Evolutionary conservation across 352 stramenopile species (phyloP), one percentile per base, ranked within the genome.

Genomic region (Halophytophthora batemanensis): DNA sequence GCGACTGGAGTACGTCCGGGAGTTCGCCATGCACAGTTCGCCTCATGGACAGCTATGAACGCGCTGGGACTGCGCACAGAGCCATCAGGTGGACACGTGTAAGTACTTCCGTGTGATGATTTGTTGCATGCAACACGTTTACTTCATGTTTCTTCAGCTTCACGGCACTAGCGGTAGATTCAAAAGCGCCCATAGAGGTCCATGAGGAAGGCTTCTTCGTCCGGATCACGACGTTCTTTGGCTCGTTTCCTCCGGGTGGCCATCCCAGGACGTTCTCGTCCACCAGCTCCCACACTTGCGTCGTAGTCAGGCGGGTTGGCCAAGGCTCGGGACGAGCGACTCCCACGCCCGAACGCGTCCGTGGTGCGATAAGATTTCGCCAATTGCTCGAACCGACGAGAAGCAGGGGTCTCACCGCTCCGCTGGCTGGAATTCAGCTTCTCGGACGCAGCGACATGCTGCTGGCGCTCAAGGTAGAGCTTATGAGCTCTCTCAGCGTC

Each of bases 1-100:
- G 25, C 68, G 65, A 18, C 44, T 69, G 5, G 71, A 69, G 44
- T 78, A 61, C 52, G 38, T 85, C 37, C 60, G 52, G 1, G 59
- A 82, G 41, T 85, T 85, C 36, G 54, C 50, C 13, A 42, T 22
- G 3, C 31, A 14, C 19, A 34, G 13, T 42, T 12, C 39, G 45
- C 18, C n/a, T 50, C 18, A 15, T 45, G 42, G 22, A 37, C 11
- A 12, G 45, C 29, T 31, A 53, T 35, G n/a, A 46, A 3, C 17
- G 29, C 40, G n/a, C 34, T 23, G n/a, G n/a, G n/a, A n/a, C n/a
- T n/a, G n/a, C n/a, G n/a, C n/a, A n/a, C n/a, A n/a, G n/a, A n/a
- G 31, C 44, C 8, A 34, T 34, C 31, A 2, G 6, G 12, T 41
- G 33, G 17, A 41, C 25, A 35, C 17, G 17, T 18, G 19, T 29